phyloP scores from a whole-genome alignment of 2,329 filamentous ascomycete species.

The Fusarium oligoseptatum region DNA sequence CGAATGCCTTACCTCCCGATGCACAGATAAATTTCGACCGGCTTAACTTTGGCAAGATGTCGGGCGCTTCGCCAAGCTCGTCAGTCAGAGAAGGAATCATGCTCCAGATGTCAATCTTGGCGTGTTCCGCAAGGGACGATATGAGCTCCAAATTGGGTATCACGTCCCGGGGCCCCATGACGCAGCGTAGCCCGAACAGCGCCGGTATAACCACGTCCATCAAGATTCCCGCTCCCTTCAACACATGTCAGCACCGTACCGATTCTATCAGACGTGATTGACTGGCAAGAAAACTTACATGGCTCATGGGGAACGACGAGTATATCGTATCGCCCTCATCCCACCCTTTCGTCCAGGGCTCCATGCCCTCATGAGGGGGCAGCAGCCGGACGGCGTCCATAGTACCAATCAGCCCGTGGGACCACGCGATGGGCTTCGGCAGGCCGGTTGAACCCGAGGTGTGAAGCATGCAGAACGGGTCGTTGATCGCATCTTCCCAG shows the following conservation, averaged over 20 bases:
- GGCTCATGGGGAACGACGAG: constrained; percentile 54
- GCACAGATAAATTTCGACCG: constrained; percentile 53
- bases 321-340: constrained; percentile 49
- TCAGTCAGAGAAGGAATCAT: constrained; percentile 54
- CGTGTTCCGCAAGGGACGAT: constrained; percentile 49
- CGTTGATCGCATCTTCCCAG: background rate
- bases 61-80: constrained; percentile 50
- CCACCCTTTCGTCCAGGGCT: constrained; percentile 49
- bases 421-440: constrained; percentile 56
- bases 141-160: constrained; percentile 54
- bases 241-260: background rate
- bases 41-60: constrained; percentile 49
- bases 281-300: constrained; percentile 40
- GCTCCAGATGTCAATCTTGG: constrained; percentile 55
- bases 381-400: constrained; percentile 55
- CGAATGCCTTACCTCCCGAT: constrained; percentile 46
- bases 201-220: constrained; percentile 57
- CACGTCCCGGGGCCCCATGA: constrained; percentile 52
- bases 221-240: constrained; percentile 55
- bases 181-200: constrained; percentile 51
- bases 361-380: constrained; percentile 48
- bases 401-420: constrained; percentile 50
- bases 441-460: constrained; percentile 59
- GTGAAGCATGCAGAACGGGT: constrained; percentile 49
- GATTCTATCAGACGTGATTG: background rate